Evolutionary conservation across 306 rosid genomes (phyloP), one percentile per base, ranked within the genome.

Genomic region (Bauhinia variegata): DNA sequence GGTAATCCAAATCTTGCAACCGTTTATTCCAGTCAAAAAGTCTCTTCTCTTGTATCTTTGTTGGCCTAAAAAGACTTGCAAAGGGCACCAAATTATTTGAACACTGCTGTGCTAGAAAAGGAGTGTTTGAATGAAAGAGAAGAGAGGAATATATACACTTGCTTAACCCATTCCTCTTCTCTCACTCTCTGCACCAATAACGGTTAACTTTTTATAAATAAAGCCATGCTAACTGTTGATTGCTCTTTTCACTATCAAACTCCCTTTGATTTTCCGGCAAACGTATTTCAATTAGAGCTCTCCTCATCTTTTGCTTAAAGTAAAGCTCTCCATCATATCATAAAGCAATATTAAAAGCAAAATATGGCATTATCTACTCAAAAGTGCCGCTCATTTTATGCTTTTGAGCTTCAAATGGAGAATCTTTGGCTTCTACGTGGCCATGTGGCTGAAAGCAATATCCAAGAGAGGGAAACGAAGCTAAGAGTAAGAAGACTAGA

Each of bases 341-440:
- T 82, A 90, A 90, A 88, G 91, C 88, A 85, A 73, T 72, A 84
- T 83, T 85, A 83, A 93, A 90, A 95, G 96, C 76, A 95, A 88
- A 88, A 88, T 82, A 90, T 93, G 97, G 97, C 97, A 90, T 90
- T 93, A 90, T 90, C 95, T 90, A 93, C 96, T 93, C 95, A 90
- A 90, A 90, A 88, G 99, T 86, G 86, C 65, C 76, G 90, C 90
- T 87, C 88, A 80, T 87, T 90, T 90, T 78, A 77, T 91, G 87
- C 92, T 87, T 91, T 91, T 84, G 74, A 80, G 87, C 87, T 86
- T 87, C 92, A 87, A 85, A 82, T 78, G 61, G n/a, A 87, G 97
- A 92, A 91, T 87, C 92, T 91, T 91, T 69, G 74, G 79, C 84
- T 80, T 80, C 84, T 85, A 80, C 83, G 92, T 82, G 90, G 88